Base-by-base conservation (phyloP, 2,329 filamentous ascomycete species). In the Albifimbria verrucaria region DNA sequence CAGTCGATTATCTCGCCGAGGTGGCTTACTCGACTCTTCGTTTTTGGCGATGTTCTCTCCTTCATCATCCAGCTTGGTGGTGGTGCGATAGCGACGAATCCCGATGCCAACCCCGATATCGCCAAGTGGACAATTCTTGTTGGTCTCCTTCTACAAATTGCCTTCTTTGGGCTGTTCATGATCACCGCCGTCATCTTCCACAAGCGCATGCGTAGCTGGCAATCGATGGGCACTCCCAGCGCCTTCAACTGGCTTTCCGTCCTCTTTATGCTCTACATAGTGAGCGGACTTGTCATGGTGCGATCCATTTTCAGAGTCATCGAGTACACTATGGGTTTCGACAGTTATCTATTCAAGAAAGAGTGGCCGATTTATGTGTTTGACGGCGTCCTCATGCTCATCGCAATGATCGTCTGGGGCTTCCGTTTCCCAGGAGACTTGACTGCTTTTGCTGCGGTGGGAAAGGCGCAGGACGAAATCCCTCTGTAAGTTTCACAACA, bases 381-480 rank as follows among this genome's bases (percentile, higher is more conserved):
- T 22, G 49, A 50, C 20, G 49, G n/a, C 7, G 49, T 18, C 7
- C 36, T 41, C 11, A 50, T 50, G 49, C 49, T 50, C 4, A 9
- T 43, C 4, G 21, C 49, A 9, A 23, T 51, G 17, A 18, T 50
- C 1, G 36, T 52, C 9, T 41, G 57, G 28, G 54, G 57, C 18
- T 49, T 65, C 1, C 54, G 63, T 15, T 50, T 52, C 18, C 49
- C 49, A 18, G 44, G 21, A 25, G 21, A 47, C 11, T 17, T 47
- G 23, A 24, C 9, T 26, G 17, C 9, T 21, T 21, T 17, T 9
- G 10, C 41, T 9, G 9, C 18, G 41, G 10, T 43, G 10, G 22
- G n/a, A 43, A 43, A 43, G 9, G 22, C 41, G 2, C 22, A 18
- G 10, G 41, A 43, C 18, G 41, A 43, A 43, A 43, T 43, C n/a